phyloP scores from a whole-genome alignment of 169 alveolate species.

The Plasmodium reichenowi region DNA sequence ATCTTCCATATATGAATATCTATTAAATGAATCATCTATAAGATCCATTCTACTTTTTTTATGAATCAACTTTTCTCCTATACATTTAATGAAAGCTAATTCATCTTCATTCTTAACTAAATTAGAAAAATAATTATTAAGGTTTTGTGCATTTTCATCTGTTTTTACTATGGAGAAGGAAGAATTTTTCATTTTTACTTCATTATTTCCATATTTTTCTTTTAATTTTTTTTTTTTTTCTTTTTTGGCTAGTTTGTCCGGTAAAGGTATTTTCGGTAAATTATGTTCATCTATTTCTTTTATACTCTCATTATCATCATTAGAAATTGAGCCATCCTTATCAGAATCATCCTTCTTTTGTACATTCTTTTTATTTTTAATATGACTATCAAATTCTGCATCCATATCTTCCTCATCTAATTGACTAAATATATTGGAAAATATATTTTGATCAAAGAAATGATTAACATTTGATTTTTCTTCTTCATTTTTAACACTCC shows the following conservation, averaged over 20 bases:
- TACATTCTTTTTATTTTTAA: not conserved
- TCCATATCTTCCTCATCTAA: slow-evolving; percentile 31
- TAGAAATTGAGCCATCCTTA: slow-evolving; percentile 10
- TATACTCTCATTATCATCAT: slow-evolving; percentile 16
- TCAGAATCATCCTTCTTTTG: not conserved
- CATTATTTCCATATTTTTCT: slow-evolving; percentile 69
- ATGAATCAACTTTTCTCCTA: slow-evolving; percentile 86
- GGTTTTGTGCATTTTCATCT: slow-evolving; percentile 33
- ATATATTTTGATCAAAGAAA: slow-evolving; percentile 73
- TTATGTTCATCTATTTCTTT: slow-evolving; percentile 44
- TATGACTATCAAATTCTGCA: not conserved
- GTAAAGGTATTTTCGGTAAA: slow-evolving; percentile 71
- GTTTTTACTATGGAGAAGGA: slow-evolving; percentile 71
- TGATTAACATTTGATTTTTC: slow-evolving; percentile 31
- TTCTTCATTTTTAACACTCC: slow-evolving; percentile 40
- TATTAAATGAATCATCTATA: slow-evolving; percentile 95
- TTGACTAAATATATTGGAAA: slow-evolving; percentile 54
- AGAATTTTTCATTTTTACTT: slow-evolving; percentile 70
- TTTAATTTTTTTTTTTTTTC: slow-evolving; percentile 69
- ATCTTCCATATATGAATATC: slow-evolving; percentile 93
- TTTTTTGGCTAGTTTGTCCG: slow-evolving; percentile 72
- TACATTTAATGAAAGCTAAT: slow-evolving; percentile 76
- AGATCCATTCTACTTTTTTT: slow-evolving; percentile 94
- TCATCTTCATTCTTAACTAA: slow-evolving; percentile 81
- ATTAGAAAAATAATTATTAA: slow-evolving; percentile 55